Percentiles rank a stretch among this genome's conserved stretches.
Conservation (phyloP, 164 flowering plant species). For the Akebia trifoliata region DNA sequence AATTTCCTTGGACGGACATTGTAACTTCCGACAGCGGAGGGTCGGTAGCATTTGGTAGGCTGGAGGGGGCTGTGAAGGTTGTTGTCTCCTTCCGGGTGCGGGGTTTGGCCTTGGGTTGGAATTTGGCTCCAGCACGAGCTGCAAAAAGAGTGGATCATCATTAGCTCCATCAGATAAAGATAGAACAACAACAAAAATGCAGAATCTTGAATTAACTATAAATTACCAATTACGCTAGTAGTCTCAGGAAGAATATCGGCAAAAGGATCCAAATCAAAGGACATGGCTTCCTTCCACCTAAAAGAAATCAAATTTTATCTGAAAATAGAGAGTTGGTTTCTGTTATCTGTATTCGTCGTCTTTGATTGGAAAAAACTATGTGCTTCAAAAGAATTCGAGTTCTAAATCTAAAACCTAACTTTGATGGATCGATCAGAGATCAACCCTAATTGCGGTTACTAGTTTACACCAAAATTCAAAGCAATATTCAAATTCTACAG, state of each 20-base stretch:
- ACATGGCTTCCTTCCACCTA: conserved; percentile 15
- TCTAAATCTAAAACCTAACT: no score
- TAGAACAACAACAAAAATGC: neutral
- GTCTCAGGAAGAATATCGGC: conserved; percentile 21
- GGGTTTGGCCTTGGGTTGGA: conserved; percentile 35
- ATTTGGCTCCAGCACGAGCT: conserved; percentile 33
- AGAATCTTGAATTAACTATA: neutral
- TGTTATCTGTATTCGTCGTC: no score
- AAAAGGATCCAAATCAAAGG: conserved; percentile 26
- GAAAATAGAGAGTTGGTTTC: no score
- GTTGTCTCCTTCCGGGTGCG: conserved; percentile 13
- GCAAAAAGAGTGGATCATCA: conserved; percentile 3
- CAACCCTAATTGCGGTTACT: no score
- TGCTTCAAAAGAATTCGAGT: no score
- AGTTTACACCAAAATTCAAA: no score
- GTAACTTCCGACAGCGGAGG: no score
- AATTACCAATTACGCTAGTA: conserved; percentile 19
- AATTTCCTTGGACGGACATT: no score
- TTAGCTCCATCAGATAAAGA: neutral
- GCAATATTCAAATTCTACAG: no score
- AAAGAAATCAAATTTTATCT: no score
- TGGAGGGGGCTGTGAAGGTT: neutral
- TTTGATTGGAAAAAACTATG: no score
- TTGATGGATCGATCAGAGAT: no score
- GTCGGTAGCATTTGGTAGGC: conserved; percentile 1